Conservation (phyloP, 225 moss, liverwort and hornwort genomes). For the Sphagnum tenellum region DNA sequence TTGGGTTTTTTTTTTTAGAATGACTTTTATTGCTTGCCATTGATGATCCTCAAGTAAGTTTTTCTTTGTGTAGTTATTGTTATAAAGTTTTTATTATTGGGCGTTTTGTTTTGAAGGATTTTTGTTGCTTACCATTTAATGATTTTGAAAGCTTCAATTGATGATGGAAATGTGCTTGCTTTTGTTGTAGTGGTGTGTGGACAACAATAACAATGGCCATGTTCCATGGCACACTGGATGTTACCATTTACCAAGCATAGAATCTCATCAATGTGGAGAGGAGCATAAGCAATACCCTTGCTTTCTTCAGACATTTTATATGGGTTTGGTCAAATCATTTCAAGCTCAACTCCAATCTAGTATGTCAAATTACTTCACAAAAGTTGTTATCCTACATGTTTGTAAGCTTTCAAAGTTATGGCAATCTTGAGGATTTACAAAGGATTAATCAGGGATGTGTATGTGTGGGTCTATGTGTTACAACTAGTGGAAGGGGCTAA, state of each 20-base stretch:
- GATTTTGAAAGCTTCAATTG: too few relatives aligned
- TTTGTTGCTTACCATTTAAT: too few relatives aligned
- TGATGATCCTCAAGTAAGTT: too few relatives aligned
- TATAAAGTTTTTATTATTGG: too few relatives aligned
- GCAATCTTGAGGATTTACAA: not conserved
- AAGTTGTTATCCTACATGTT: not conserved
- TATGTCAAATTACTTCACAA: not conserved
- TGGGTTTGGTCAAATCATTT: not conserved
- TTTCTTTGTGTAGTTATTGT: too few relatives aligned
- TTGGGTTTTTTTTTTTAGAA: too few relatives aligned
- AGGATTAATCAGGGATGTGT: not conserved
- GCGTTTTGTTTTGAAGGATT: too few relatives aligned
- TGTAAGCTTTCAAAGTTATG: not conserved
- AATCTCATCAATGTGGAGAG: conserved; percentile 37
- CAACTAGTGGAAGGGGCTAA: conserved; percentile 27
- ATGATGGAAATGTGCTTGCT: too few relatives aligned
- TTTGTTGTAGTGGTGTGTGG: not conserved
- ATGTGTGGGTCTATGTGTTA: not conserved
- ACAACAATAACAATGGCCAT: conserved; percentile 39
- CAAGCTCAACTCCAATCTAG: not conserved
- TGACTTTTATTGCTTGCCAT: too few relatives aligned
- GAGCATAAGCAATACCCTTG: conserved; percentile 28
- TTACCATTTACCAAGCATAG: conserved; percentile 43
- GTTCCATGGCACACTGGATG: conserved; percentile 71
- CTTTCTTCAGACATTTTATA: conserved; percentile 18